Evolutionary conservation across 83 land plant genomes (phyloP), one percentile per base, ranked within the genome.

Genomic region (Thuja plicata): DNA sequence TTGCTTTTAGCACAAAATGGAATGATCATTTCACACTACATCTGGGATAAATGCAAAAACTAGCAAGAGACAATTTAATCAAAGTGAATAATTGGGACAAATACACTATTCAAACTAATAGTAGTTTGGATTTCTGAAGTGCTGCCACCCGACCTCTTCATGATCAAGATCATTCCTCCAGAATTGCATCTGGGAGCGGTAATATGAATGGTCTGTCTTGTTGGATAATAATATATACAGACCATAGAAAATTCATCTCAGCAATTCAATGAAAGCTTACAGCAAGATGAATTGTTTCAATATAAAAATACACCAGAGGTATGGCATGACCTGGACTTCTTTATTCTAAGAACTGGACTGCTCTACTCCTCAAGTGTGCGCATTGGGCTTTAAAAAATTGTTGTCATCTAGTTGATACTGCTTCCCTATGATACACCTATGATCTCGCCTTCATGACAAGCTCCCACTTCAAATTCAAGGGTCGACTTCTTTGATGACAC

Each of bases 391-490:
- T 5, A 30, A n/a, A 84, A 84, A 84, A 32, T 12, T 5, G 16
- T 84, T 30, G 27, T n/a, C n/a, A 13, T 83, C 37, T 76, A 13
- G 85, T 46, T 46, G n/a, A 46, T 12, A 17, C 45, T 9, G 73
- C 4, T 55, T 35, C 35, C 40, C 46, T 60, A 86, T 86, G 87
- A 86, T 62, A 60, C 87, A 57, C 41, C 87, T 81, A 83, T 79
- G 89, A 90, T 17, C 82, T 91, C 93, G 90, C 89, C 93, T 57
- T 79, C 93, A 10, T 76, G 34, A 85, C 92, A 91, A 24, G 86
- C 45, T 2, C 90, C 93, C 87, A 93, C 93, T 80, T 87, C 89
- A 81, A 90, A 37, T 50, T 87, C 76, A 91, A 91, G 84, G 52
- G 86, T 74, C 32, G 89, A 84, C 30, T 87, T 89, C 16, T 54